Evolutionary conservation across 23 red algal species (phyloP), one percentile per base, ranked within the genome.

Genomic region (Gracilaria gracilis): DNA sequence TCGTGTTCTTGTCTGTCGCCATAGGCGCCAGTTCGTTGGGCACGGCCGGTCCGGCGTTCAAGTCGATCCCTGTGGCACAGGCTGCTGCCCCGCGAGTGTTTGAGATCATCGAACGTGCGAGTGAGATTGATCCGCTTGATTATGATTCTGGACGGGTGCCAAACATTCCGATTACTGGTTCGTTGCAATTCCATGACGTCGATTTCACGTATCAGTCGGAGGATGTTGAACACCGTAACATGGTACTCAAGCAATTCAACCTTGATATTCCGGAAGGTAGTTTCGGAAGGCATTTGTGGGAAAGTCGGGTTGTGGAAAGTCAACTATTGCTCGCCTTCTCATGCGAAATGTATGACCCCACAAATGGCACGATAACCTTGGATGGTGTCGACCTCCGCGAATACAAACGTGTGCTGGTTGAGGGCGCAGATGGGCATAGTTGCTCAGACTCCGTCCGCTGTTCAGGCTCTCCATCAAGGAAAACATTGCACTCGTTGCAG

Each of bases 1-100:
- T 85, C 32, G 95, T 83, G 29, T 93, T 96, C 61, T 89, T 96
- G 44, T 87, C 86, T 0, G 82, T 91, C 2, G 42, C 93, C 1
- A 85, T 96, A 13, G 95, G 95, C 13, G 79, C 88, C 32, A 90
- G 88, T 57, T 93, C 89, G n/a, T 64, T 98, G 62, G 96, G 96
- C 28, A 93, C 94, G 37, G 82, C 85, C 9, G 93, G 83, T 38
- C 93, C 93, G 4, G 93, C 80, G 20, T 69, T 88, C n/a, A 86
- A 81, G 51, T 86, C 93, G 8, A 61, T 95, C 13, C 55, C 64
- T 20, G 93, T 72, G 17, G 93, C 93, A 25, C 83, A 84, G 27
- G 93, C 74, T 17, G 93, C 84, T 24, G 93, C 93, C 28, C 93
- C 93, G 5, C 74, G 93, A 70, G 93, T 95, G 27, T 95, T 95